A percentile compares a stretch with the other conserved stretches of the same genome.
Evolutionary conservation across 2,329 filamentous ascomycete genomes (phyloP).

Genomic region (Arthrobotrys musiformis): DNA sequence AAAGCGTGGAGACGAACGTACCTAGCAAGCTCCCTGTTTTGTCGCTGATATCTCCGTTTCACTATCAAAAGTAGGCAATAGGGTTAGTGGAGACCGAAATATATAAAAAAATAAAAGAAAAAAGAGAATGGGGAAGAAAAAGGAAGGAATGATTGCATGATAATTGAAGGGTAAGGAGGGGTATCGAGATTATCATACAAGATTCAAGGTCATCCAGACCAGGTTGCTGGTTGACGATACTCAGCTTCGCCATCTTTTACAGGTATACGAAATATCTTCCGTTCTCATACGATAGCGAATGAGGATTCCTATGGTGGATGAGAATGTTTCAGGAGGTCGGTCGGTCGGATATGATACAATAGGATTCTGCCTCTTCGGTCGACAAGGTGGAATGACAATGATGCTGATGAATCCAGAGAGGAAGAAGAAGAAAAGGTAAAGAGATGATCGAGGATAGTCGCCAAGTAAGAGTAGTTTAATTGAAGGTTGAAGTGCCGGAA

Average conservation of each 20-base stretch:
- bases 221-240: slow-evolving; percentile 39
- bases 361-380: too few species aligned
- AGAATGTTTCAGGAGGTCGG: neutral
- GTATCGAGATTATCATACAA: slow-evolving; percentile 17
- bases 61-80: slow-evolving; percentile 66
- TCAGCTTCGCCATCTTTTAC: slow-evolving; percentile 48
- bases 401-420: too few species aligned
- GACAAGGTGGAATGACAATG: too few species aligned
- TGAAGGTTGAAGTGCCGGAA: slow-evolving; percentile 7
- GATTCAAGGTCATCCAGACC: slow-evolving; percentile 39
- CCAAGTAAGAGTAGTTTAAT: too few species aligned
- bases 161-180: neutral
- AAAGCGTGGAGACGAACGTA: slow-evolving; percentile 2
- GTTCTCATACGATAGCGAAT: slow-evolving; percentile 23
- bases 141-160: neutral
- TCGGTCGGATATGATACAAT: too few species aligned
- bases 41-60: slow-evolving; percentile 80
- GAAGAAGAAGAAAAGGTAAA: neutral
- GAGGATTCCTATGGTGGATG: neutral
- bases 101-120: too few species aligned
- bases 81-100: neutral
- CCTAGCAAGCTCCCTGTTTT: slow-evolving; percentile 75
- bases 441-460: neutral
- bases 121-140: too few species aligned
- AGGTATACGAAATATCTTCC: neutral